Conservation (phyloP, 306 rosid species). For the Inga leiocalycina region DNA sequence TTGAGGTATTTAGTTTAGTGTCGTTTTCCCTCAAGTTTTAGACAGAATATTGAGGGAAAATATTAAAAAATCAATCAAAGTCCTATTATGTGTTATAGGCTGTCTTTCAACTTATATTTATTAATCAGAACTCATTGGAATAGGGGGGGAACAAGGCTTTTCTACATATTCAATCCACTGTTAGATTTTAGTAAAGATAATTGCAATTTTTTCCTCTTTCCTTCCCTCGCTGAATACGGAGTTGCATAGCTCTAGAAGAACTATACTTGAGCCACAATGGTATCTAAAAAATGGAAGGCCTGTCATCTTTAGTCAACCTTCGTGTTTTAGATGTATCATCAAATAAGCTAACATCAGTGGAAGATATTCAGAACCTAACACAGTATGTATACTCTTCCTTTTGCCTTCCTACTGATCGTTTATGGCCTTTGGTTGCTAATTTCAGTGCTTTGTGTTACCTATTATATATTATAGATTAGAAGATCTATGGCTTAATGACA, state of each 20-base stretch:
- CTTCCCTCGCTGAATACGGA: constrained; percentile 42
- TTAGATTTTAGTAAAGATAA: constrained; percentile 3
- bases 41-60: background rate
- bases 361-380: constrained; percentile 64
- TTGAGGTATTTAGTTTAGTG: constrained; percentile 57
- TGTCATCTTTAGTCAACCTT: constrained; percentile 78
- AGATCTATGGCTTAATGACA: constrained; percentile 97
- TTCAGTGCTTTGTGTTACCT: constrained; percentile 25
- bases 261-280: constrained; percentile 96
- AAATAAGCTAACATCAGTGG: constrained; percentile 73
- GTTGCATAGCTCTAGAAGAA: constrained; percentile 82
- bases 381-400: constrained; percentile 47
- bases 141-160: background rate
- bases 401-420: background rate
- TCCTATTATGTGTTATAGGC: background rate
- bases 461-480: constrained; percentile 70
- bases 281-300: constrained; percentile 82
- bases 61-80: background rate
- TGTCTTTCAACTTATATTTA: constrained; percentile 22
- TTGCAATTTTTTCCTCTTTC: background rate
- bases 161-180: constrained; percentile 6
- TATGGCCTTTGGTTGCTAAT: constrained; percentile 29
- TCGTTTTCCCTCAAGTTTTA: background rate
- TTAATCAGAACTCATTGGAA: constrained; percentile 8
- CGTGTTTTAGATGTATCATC: constrained; percentile 88